Percentiles rank a stretch among this genome's conserved stretches.
Conservation (phyloP, 2,329 filamentous ascomycete species). For the Microcyclospora pomicola region DNA sequence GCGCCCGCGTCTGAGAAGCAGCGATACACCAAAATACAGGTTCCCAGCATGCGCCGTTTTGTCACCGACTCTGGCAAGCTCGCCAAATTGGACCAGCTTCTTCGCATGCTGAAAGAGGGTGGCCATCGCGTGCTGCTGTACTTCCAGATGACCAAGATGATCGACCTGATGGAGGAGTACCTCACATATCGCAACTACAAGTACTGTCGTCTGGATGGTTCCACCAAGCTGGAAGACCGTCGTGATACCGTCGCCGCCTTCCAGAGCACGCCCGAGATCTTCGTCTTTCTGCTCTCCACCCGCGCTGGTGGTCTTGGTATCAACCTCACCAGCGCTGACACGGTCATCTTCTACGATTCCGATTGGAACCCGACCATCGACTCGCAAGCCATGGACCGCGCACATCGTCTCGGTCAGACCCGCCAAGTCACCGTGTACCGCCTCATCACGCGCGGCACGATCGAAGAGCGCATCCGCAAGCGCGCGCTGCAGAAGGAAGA, state of each 20-base stretch:
- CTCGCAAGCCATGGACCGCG: conserved; percentile 96
- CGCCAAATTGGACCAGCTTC: conserved; percentile 72
- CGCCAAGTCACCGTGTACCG: conserved; percentile 94
- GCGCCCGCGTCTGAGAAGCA: conserved; percentile 66
- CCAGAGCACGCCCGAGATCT: conserved; percentile 87
- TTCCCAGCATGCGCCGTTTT: conserved; percentile 93
- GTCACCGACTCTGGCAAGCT: conserved; percentile 97
- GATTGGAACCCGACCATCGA: conserved; percentile 99
- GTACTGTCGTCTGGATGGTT: conserved; percentile 91
- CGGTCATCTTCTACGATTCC: conserved; percentile 98
- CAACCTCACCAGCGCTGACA: conserved; percentile 91
- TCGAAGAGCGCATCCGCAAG: conserved; percentile 96
- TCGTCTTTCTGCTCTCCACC: conserved; percentile 91
- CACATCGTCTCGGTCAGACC: conserved; percentile 92
- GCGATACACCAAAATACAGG: conserved; percentile 77
- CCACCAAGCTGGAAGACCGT: conserved; percentile 91
- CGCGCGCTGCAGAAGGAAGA: conserved; percentile 96
- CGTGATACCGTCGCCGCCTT: conserved; percentile 94
- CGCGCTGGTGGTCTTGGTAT: conserved; percentile 96
- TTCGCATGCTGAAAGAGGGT: conserved; percentile 80
- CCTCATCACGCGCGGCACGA: conserved; percentile 89
- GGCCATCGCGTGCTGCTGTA: conserved; percentile 90
- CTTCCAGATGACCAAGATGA: conserved; percentile 99
- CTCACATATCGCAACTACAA: conserved; percentile 98
- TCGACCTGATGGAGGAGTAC: conserved; percentile 98